Conservation (phyloP, 2,329 filamentous ascomycete genomes). For the Coniella lustricola region DNA sequence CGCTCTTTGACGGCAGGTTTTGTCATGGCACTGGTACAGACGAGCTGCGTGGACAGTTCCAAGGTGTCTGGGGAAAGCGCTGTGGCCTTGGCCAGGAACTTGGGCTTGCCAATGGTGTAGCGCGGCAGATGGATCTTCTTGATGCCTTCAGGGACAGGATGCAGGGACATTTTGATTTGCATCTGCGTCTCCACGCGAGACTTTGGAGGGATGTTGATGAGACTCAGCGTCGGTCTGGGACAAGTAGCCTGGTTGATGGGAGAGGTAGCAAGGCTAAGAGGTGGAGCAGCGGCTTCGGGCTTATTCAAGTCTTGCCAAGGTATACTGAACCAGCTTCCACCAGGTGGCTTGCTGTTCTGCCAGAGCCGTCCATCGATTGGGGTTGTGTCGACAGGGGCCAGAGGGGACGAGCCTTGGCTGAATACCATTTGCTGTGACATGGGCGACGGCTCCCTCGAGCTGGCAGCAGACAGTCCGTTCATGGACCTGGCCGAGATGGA, state of each 20-base stretch:
- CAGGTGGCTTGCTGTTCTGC: constrained; percentile 14
- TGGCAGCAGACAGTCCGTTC: constrained; percentile 38
- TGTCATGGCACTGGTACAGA: constrained; percentile 89
- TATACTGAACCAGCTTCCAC: constrained; percentile 15
- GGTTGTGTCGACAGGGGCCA: constrained; percentile 37
- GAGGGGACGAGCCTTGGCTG: constrained; percentile 48
- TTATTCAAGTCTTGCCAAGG: constrained; percentile 28
- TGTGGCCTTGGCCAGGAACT: constrained; percentile 70
- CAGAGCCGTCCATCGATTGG: constrained; percentile 29
- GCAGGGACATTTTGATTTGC: constrained; percentile 73
- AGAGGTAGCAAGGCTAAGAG: not conserved
- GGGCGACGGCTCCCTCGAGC: constrained; percentile 49
- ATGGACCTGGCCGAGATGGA: constrained; percentile 44
- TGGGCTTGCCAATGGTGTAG: constrained; percentile 90
- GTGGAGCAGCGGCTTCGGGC: constrained; percentile 10
- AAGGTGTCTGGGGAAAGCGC: constrained; percentile 64
- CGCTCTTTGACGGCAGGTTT: constrained; percentile 58
- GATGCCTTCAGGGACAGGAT: constrained; percentile 66
- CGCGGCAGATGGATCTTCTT: constrained; percentile 79
- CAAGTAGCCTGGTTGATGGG: constrained; percentile 15
- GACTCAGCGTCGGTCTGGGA: constrained; percentile 33
- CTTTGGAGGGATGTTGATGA: constrained; percentile 63
- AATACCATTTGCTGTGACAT: constrained; percentile 40
- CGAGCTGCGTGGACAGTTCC: constrained; percentile 72
- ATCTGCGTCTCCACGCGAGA: constrained; percentile 97